Conservation (phyloP, 805 yeast genomes). For the Vanderwaltozyma tropicalis region DNA sequence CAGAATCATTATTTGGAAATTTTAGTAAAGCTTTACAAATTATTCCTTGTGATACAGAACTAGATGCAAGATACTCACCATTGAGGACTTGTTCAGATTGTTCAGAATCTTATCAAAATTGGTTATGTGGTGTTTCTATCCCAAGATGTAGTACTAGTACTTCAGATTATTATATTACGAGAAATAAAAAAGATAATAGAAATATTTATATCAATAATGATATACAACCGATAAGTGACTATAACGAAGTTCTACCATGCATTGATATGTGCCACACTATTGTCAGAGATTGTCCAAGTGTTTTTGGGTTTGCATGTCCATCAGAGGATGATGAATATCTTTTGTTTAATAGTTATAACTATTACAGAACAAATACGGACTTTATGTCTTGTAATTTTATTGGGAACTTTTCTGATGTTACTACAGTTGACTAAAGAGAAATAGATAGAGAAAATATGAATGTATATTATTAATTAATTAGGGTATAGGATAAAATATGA, state of each 20-base stretch:
- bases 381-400: slow-evolving; percentile 35
- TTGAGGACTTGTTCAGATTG: slow-evolving; percentile 67
- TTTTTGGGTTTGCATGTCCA: slow-evolving; percentile 72
- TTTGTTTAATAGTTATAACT: slow-evolving; percentile 25
- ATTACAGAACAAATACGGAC: slow-evolving; percentile 7
- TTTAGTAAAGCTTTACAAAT: slow-evolving; percentile 71
- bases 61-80: slow-evolving; percentile 64
- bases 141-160: slow-evolving; percentile 68
- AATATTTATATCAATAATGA: slow-evolving; percentile 45
- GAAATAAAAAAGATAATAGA: slow-evolving; percentile 47
- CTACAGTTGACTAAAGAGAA: neutral
- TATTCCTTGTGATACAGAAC: slow-evolving; percentile 59
- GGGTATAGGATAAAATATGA: neutral
- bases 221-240: slow-evolving; percentile 44
- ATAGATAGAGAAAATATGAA: neutral
- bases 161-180: slow-evolving; percentile 33
- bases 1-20: slow-evolving; percentile 45
- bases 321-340: slow-evolving; percentile 9
- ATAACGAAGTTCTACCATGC: slow-evolving; percentile 83
- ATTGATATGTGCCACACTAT: slow-evolving; percentile 67
- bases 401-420: slow-evolving; percentile 20
- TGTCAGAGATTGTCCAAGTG: slow-evolving; percentile 75
- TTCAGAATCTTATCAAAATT: slow-evolving; percentile 55
- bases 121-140: slow-evolving; percentile 84
- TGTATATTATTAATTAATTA: neutral